Evolutionary conservation across 108 stramenopile species (phyloP).

Genomic region (Phaeodactylum tricornutum): DNA sequence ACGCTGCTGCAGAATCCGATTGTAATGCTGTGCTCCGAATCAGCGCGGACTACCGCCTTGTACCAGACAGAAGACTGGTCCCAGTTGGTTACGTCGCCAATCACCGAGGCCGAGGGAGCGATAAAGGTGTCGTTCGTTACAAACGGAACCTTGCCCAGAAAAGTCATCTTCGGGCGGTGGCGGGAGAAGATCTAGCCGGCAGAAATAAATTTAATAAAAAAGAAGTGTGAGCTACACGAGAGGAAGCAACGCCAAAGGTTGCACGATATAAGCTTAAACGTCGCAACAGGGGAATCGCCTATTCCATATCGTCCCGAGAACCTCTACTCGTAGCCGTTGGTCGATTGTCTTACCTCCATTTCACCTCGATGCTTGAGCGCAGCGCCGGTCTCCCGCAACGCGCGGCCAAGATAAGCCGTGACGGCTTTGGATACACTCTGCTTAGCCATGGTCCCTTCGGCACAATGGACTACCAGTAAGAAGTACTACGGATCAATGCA

Average conservation of each 20-base stretch:
- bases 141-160: constrained; percentile 59
- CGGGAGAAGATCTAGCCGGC: constrained; percentile 62
- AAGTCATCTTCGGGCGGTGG: constrained; percentile 78
- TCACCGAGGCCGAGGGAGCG: constrained; percentile 92
- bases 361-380: constrained; percentile 44
- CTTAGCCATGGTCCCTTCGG: too few species aligned
- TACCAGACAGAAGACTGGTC: constrained; percentile 95
- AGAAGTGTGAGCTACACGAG: constrained; percentile 6
- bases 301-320: neutral
- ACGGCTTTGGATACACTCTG: constrained; percentile 2
- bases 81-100: constrained; percentile 95
- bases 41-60: constrained; percentile 91
- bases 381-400: constrained; percentile 54
- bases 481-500: too few species aligned
- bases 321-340: too few species aligned
- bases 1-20: constrained; percentile 79
- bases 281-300: too few species aligned
- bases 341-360: constrained; percentile 29
- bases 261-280: neutral
- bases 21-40: constrained; percentile 66
- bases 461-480: too few species aligned
- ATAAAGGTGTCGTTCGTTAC: constrained; percentile 91
- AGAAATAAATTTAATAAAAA: neutral
- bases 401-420: constrained; percentile 22
- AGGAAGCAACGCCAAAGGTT: neutral